A percentile compares a stretch with the other conserved stretches of the same genome.
phyloP scores from a whole-genome alignment of 2,329 filamentous ascomycete genomes.

The Trichoderma sp. region DNA sequence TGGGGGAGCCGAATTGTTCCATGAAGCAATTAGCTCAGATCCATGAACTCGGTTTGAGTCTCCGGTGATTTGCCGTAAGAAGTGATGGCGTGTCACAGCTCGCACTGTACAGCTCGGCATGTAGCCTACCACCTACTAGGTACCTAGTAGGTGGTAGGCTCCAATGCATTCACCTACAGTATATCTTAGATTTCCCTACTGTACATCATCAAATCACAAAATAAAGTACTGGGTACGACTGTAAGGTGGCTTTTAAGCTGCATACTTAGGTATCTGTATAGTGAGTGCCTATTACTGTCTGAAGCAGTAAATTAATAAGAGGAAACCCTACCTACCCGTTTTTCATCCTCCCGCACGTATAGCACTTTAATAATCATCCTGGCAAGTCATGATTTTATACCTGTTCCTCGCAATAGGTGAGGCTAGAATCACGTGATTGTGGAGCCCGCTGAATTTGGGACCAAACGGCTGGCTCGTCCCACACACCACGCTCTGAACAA shows the following conservation, averaged over 20 bases:
- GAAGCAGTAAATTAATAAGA: neutral
- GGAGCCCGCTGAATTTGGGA: neutral
- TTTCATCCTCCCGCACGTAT: neutral
- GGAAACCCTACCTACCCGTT: neutral
- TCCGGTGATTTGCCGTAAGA: constrained; percentile 9
- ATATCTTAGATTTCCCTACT: neutral
- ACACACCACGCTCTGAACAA: constrained; percentile 24
- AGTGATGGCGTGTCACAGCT: neutral
- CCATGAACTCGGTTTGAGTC: neutral
- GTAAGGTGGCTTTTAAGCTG: neutral
- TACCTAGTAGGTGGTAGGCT: neutral
- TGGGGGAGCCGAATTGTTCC: neutral
- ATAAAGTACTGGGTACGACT: neutral
- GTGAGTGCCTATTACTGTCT: neutral
- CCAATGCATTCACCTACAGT: neutral
- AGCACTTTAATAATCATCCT: neutral
- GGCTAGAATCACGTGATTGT: constrained; percentile 24
- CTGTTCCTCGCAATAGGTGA: neutral
- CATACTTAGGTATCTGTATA: neutral
- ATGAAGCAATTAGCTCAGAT: constrained; percentile 10
- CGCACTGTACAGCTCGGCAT: neutral
- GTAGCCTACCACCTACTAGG: too few species aligned
- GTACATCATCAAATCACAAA: neutral
- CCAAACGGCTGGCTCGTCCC: constrained; percentile 24
- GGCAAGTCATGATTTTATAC: neutral